A percentile compares a stretch with the other conserved stretches of the same genome.
phyloP scores from a whole-genome alignment of 352 stramenopile genomes.

The Phytophthora fragariaefolia region DNA sequence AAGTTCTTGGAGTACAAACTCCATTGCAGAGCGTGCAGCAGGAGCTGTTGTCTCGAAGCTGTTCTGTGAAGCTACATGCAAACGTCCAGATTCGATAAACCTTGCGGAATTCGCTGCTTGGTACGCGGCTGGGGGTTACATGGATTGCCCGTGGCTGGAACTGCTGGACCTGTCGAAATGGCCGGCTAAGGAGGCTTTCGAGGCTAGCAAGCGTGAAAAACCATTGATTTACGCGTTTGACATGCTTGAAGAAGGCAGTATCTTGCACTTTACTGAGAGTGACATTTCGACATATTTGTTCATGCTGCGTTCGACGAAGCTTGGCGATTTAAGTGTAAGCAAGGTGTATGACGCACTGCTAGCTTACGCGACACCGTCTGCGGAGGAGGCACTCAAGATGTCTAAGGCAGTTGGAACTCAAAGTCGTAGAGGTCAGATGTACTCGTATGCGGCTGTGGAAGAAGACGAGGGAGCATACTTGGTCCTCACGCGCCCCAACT shows the following conservation, averaged over 20 bases:
- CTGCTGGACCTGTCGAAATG: conserved; percentile 96
- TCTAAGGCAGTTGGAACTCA: conserved; percentile 53
- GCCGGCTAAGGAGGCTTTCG: conserved; percentile 88
- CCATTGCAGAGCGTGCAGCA: conserved; percentile 85
- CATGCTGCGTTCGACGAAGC: conserved; percentile 82
- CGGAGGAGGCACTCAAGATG: conserved; percentile 75
- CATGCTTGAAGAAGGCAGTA: conserved; percentile 82
- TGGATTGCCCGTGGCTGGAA: conserved; percentile 96
- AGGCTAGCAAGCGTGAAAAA: conserved; percentile 87
- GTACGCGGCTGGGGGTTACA: conserved; percentile 95
- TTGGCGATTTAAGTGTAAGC: conserved; percentile 70
- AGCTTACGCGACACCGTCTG: conserved; percentile 70
- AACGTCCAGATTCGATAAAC: conserved; percentile 81
- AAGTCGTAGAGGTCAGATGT: conserved; percentile 54
- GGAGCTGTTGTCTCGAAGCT: conserved; percentile 92
- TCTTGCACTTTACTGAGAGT: conserved; percentile 86
- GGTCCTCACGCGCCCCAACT: conserved; percentile 78
- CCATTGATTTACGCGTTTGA: conserved; percentile 88
- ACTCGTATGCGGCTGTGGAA: conserved; percentile 81
- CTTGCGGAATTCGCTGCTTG: conserved; percentile 97
- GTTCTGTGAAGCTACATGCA: conserved; percentile 74
- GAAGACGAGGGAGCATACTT: conserved; percentile 88
- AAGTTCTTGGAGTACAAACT: conserved; percentile 79
- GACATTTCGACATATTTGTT: conserved; percentile 90
- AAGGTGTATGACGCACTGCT: conserved; percentile 86